Evolutionary conservation across 2,329 filamentous ascomycete species (phyloP).

Genomic region (Myriosclerotinia scirpicola): DNA sequence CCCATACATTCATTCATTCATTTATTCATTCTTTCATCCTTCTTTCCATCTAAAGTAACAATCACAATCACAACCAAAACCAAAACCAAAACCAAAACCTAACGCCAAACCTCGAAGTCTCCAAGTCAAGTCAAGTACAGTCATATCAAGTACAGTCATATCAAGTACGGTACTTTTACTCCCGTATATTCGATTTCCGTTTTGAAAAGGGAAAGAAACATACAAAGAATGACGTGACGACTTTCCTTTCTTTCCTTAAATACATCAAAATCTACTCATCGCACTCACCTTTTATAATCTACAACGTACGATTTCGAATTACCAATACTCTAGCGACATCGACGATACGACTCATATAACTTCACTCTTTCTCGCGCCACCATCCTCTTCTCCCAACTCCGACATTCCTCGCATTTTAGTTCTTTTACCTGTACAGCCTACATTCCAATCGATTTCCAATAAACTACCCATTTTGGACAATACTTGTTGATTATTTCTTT

Average conservation of each 20-base stretch:
- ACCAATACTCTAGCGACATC: no score
- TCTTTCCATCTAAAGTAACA: no score
- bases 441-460: slow-evolving; percentile 21
- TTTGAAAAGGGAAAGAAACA: background rate
- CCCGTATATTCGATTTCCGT: background rate
- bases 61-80: no score
- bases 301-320: no score
- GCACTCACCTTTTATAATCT: slow-evolving; percentile 2
- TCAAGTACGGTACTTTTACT: background rate
- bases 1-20: no score
- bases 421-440: slow-evolving; percentile 17
- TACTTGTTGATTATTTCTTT: slow-evolving; percentile 20
- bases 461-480: slow-evolving; percentile 19
- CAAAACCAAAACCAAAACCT: no score
- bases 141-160: background rate
- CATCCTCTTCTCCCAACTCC: background rate
- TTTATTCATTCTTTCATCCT: no score
- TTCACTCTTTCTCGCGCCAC: no score
- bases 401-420: slow-evolving; percentile 12
- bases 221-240: slow-evolving; percentile 17
- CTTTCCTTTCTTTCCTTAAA: no score
- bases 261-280: background rate
- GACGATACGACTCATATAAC: no score
- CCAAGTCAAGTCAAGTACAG: no score
- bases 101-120: no score